Evolutionary conservation across 306 rosid species (phyloP), one percentile per base, ranked within the genome.

Genomic region (Comarum palustre): DNA sequence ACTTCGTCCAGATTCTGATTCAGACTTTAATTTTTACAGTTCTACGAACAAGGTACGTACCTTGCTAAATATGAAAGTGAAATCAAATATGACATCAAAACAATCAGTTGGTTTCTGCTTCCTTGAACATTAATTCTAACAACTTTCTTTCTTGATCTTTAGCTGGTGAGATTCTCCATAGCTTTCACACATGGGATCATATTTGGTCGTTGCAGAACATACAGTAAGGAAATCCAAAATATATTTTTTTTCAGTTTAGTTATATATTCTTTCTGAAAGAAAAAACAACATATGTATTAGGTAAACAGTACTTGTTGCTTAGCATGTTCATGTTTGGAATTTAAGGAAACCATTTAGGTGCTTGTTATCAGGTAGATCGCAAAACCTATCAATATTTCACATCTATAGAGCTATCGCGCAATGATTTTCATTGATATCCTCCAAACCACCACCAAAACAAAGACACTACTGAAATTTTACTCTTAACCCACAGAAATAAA

Each of bases 281-380:
- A 47, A 64, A 87, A 82, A 87, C 79, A 82, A 87, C 16, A 73
- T 38, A 76, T 77, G 74, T 15, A 66, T 68, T 91, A 86, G 96
- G 96, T 89, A 81, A 79, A 51, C 74, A 66, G 90, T 84, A 75
- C 67, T 66, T 86, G 87, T 91, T 87, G 90, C 95, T 89, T 88
- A 78, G 78, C 54, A 80, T 68, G 60, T 72, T 75, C 68, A 80
- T 84, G 82, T 75, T 81, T 85, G 72, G 81, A 64, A 71, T 84
- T 79, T 72, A 83, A 51, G 92, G 80, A 87, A 87, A 34, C 67
- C 59, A 20, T 59, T 13, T 12, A 50, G 69, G 70, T 72, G 66
- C 71, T 72, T 42, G 81, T 73, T 84, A 20, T 59, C 43, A 58
- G 82, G 77, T 61, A 8, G 20, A 59, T 75, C 66, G 52, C 71